Evolutionary conservation across 2,329 filamentous ascomycete species (phyloP).

Genomic region (Penicillium occitanis): DNA sequence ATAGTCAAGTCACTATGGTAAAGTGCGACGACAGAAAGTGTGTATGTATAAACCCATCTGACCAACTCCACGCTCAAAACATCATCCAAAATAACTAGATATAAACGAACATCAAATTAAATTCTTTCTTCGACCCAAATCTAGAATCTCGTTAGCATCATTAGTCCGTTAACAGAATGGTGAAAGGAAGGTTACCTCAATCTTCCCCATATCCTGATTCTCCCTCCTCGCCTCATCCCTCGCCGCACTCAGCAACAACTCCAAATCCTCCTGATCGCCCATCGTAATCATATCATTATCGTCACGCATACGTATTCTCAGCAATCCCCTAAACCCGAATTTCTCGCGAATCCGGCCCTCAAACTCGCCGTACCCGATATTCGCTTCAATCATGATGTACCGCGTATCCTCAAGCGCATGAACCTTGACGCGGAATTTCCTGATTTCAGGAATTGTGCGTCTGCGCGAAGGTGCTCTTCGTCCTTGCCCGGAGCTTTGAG

Average conservation of each 20-base stretch:
- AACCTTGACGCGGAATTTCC: slow-evolving; percentile 86
- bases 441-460: slow-evolving; percentile 57
- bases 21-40: slow-evolving; percentile 2
- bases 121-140: slow-evolving; percentile 26
- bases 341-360: slow-evolving; percentile 80
- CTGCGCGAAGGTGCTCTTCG: not conserved
- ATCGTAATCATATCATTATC: slow-evolving; percentile 93
- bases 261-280: slow-evolving; percentile 92
- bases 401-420: slow-evolving; percentile 82
- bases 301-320: slow-evolving; percentile 88
- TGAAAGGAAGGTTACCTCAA: slow-evolving; percentile 70
- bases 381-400: slow-evolving; percentile 80
- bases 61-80: slow-evolving; percentile 19
- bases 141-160: slow-evolving; percentile 11
- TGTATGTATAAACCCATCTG: slow-evolving; percentile 11
- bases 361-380: slow-evolving; percentile 73
- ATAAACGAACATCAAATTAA: not conserved
- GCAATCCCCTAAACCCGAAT: slow-evolving; percentile 65
- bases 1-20: not conserved
- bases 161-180: not conserved
- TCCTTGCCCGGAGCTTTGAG: not conserved
- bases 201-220: slow-evolving; percentile 79
- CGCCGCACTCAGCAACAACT: slow-evolving; percentile 74
- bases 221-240: slow-evolving; percentile 70
- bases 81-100: not conserved